These are phyloP conservation scores for Kalmanozyma brasiliensis DNA, from an alignment of 1,284 basidiomycete species.

Conservation along the genomic window DNA sequence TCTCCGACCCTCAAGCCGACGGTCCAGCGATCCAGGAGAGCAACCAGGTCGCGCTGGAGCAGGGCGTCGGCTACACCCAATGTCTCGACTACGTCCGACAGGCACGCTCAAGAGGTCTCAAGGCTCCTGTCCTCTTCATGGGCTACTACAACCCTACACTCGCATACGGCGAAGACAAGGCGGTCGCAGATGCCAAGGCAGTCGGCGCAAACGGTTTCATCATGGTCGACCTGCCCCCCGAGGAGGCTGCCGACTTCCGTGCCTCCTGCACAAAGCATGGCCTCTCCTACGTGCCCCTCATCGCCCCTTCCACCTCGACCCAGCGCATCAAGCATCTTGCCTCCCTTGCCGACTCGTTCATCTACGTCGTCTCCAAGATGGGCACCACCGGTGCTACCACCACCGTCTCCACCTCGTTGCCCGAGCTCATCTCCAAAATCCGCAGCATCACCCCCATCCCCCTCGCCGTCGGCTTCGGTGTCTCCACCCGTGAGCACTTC, in stretches of 20 bases:
- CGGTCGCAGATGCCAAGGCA: constrained; percentile 85
- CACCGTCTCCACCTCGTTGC: constrained; percentile 70
- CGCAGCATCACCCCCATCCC: constrained; percentile 75
- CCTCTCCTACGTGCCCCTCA: constrained; percentile 93
- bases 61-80: constrained; percentile 60
- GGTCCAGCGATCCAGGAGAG: constrained; percentile 86
- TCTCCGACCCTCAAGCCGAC: constrained; percentile 96
- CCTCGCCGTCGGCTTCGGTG: constrained; percentile 95
- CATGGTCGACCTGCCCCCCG: constrained; percentile 95
- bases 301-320: constrained; percentile 91
- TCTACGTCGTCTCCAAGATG: constrained; percentile 90
- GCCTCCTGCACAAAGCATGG: constrained; percentile 84
- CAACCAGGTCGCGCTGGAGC: constrained; percentile 71
- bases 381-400: constrained; percentile 94
- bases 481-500: constrained; percentile 91
- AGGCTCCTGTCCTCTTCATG: constrained; percentile 90
- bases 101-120: constrained; percentile 83
- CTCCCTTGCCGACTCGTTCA: constrained; percentile 93
- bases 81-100: constrained; percentile 79
- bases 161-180: constrained; percentile 92
- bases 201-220: constrained; percentile 98
- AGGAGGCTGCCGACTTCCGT: constrained; percentile 91
- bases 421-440: constrained; percentile 66
- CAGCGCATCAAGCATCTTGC: constrained; percentile 89
- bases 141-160: constrained; percentile 81